A percentile compares a stretch with the other conserved stretches of the same genome.
These are phyloP conservation scores for Warburgia ugandensis DNA, from an alignment of 164 flowering plant species.

Conservation along the genomic window DNA sequence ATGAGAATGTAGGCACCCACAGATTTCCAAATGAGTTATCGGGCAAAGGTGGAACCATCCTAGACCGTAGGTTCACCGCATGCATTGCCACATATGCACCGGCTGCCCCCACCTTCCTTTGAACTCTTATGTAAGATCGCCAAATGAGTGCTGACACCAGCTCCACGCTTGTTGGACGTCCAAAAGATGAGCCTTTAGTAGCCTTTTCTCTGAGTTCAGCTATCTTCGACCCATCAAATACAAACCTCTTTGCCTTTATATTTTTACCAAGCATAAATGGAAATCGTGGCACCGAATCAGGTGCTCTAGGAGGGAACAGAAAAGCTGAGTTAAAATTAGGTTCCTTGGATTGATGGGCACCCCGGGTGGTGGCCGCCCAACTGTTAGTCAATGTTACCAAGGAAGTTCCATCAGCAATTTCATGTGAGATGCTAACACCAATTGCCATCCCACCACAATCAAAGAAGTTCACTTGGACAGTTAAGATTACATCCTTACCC, in stretches of 20 bases:
- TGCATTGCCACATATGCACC: neutral
- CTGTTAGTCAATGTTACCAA: neutral
- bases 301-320: neutral
- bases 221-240: too few species aligned
- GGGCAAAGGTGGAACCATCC: neutral
- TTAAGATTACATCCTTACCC: neutral
- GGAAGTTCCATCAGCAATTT: neutral
- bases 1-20: neutral
- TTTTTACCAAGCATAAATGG: too few species aligned
- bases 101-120: neutral
- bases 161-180: too few species aligned
- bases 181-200: too few species aligned
- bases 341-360: neutral
- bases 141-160: too few species aligned
- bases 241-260: too few species aligned
- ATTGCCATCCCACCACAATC: neutral
- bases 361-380: neutral
- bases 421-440: neutral
- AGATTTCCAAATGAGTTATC: slow-evolving; percentile 1
- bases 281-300: too few species aligned
- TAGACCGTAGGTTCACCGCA: neutral
- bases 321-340: neutral
- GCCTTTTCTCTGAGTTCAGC: too few species aligned
- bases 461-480: neutral
- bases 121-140: neutral